Percentiles rank a stretch among this genome's conserved stretches.
phyloP scores from a whole-genome alignment of 352 stramenopile genomes.

The Pythium guiyangense region DNA sequence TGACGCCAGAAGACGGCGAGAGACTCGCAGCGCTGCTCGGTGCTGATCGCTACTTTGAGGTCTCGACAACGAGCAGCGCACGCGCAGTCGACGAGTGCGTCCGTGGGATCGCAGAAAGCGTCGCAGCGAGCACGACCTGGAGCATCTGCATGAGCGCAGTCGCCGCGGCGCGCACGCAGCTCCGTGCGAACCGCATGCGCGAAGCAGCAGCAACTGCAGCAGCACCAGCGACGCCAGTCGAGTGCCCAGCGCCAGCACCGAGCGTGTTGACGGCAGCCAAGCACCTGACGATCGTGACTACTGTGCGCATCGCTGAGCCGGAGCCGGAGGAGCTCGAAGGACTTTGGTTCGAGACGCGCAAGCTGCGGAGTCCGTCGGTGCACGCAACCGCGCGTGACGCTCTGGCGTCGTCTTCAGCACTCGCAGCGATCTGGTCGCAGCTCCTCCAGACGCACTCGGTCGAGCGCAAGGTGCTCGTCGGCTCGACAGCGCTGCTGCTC shows the following conservation, averaged over 20 bases:
- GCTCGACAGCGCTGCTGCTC: constrained; percentile 1
- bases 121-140: not conserved
- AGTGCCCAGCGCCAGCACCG: not conserved
- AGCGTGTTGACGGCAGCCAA: not conserved
- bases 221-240: not conserved
- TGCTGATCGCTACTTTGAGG: constrained; percentile 21
- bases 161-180: not conserved
- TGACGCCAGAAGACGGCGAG: constrained; percentile 17
- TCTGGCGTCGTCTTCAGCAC: too few relatives aligned
- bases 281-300: too few relatives aligned
- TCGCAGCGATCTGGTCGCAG: not conserved
- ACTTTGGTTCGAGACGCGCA: not conserved
- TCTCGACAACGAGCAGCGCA: constrained; percentile 11
- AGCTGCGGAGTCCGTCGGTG: constrained; percentile 8
- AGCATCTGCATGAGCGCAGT: not conserved
- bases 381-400: not conserved
- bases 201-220: not conserved
- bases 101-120: not conserved
- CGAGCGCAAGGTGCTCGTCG: constrained; percentile 8
- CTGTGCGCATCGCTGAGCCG: too few relatives aligned
- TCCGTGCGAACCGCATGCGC: not conserved
- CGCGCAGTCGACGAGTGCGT: constrained; percentile 1
- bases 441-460: not conserved
- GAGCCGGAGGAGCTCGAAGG: not conserved
- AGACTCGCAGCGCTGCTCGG: constrained; percentile 14